Percentiles rank a stretch among this genome's conserved stretches.
Evolutionary conservation across 257 asterid genomes (phyloP).

Genomic region (Rehmannia glutinosa): DNA sequence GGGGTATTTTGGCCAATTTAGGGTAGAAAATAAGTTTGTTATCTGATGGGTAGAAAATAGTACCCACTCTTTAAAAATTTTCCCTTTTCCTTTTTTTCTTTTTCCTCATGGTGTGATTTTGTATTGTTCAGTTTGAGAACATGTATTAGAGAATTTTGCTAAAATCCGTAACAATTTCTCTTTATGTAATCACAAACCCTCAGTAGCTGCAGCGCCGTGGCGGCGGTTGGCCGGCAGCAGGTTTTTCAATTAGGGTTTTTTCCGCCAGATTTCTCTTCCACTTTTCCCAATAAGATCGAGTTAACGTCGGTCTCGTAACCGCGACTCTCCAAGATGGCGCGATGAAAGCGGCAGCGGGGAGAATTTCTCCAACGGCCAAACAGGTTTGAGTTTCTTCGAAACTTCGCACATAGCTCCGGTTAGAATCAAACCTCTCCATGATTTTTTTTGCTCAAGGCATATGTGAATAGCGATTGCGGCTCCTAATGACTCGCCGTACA

Average conservation of each 20-base stretch:
- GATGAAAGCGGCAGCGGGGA: conserved; percentile 49
- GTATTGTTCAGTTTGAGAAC: too few relatives aligned
- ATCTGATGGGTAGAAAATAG: too few relatives aligned
- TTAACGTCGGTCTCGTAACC: conserved; percentile 46
- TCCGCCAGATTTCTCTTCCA: conserved; percentile 61
- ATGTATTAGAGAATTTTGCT: too few relatives aligned
- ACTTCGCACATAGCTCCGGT: conserved; percentile 82
- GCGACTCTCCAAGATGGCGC: conserved; percentile 68
- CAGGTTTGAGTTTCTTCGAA: conserved; percentile 53
- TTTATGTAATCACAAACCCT: conserved; percentile 48
- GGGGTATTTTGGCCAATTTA: too few relatives aligned
- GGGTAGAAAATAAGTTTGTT: too few relatives aligned
- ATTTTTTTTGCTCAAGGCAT: conserved; percentile 43
- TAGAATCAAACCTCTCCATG: conserved; percentile 67
- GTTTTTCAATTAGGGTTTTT: conserved; percentile 49
- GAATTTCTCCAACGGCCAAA: conserved; percentile 81
- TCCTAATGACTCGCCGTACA: conserved; percentile 85
- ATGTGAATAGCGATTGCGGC: conserved; percentile 55
- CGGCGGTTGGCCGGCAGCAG: conserved; percentile 55
- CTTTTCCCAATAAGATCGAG: conserved; percentile 39
- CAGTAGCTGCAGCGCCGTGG: conserved; percentile 52
- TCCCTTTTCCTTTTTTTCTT: too few relatives aligned
- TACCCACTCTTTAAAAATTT: too few relatives aligned
- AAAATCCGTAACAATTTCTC: conserved; percentile 37
- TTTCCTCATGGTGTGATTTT: too few relatives aligned